phyloP scores from a whole-genome alignment of 2,329 filamentous ascomycete genomes.

The Endoconidiophora polonica region DNA sequence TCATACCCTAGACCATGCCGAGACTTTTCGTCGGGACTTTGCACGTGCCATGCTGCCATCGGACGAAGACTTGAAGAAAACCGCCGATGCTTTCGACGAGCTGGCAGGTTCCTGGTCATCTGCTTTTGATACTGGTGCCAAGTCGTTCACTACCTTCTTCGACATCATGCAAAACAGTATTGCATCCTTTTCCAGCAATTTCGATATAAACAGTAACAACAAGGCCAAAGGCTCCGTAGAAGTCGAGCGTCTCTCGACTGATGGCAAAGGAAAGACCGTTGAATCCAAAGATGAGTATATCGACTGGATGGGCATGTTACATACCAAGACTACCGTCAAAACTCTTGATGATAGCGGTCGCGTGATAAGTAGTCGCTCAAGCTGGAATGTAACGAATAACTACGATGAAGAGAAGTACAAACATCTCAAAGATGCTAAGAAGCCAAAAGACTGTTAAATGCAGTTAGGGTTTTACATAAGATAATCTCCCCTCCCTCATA shows the following conservation, averaged over 20 bases:
- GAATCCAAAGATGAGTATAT: slow-evolving; percentile 26
- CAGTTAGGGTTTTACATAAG: no score
- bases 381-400: slow-evolving; percentile 11
- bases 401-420: slow-evolving; percentile 13
- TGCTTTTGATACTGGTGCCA: slow-evolving; percentile 22
- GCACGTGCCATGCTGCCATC: slow-evolving; percentile 1
- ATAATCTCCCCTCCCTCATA: neutral
- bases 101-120: slow-evolving; percentile 16
- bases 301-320: slow-evolving; percentile 27
- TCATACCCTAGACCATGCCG: slow-evolving; percentile 16
- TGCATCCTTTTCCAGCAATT: slow-evolving; percentile 13
- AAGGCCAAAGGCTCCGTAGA: slow-evolving; percentile 1
- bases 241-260: slow-evolving; percentile 2
- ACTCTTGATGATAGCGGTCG: slow-evolving; percentile 26
- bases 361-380: slow-evolving; percentile 24
- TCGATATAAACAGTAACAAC: slow-evolving; percentile 7
- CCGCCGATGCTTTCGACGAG: slow-evolving; percentile 12
- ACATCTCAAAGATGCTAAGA: slow-evolving; percentile 3
- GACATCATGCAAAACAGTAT: slow-evolving; percentile 19
- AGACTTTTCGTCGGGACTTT: slow-evolving; percentile 20
- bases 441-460: neutral
- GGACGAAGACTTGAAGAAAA: slow-evolving; percentile 19
- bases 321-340: slow-evolving; percentile 25
- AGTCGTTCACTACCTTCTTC: slow-evolving; percentile 26
- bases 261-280: slow-evolving; percentile 20